Evolutionary conservation across 108 stramenopile genomes (phyloP).

Genomic region (Cylindrotheca fusiformis): DNA sequence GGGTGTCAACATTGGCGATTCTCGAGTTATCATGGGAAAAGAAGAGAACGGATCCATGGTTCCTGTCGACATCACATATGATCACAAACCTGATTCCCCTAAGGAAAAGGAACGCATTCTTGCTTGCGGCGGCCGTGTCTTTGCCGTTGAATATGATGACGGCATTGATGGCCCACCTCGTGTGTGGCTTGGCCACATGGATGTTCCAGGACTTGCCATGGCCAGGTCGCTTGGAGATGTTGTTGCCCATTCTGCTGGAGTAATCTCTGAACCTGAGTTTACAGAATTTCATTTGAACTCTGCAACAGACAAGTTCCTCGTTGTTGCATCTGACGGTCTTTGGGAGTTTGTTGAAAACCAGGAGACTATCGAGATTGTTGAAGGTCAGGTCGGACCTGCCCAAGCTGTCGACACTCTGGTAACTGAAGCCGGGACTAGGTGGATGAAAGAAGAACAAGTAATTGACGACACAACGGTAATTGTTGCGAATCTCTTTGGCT

Average conservation of each 20-base stretch:
- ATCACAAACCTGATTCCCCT: slow-evolving; percentile 99
- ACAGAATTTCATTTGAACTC: slow-evolving; percentile 81
- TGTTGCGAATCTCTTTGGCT: slow-evolving; percentile 91
- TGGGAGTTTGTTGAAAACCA: slow-evolving; percentile 97
- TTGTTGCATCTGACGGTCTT: slow-evolving; percentile 96
- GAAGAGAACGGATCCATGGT: slow-evolving; percentile 52
- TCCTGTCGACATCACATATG: slow-evolving; percentile 87
- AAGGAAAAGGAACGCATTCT: slow-evolving; percentile 94
- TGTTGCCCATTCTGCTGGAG: slow-evolving; percentile 96
- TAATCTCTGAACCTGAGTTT: slow-evolving; percentile 96
- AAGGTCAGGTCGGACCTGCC: slow-evolving; percentile 74
- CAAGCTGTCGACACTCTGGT: slow-evolving; percentile 90
- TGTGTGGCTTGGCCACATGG: slow-evolving; percentile 98
- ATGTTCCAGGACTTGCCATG: slow-evolving; percentile 99
- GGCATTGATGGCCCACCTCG: slow-evolving; percentile 98
- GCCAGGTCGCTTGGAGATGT: slow-evolving; percentile 94
- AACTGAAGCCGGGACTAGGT: slow-evolving; percentile 89
- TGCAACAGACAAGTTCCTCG: slow-evolving; percentile 80
- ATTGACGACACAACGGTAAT: slow-evolving; percentile 99
- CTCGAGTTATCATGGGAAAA: slow-evolving; percentile 82
- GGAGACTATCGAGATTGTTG: slow-evolving; percentile 90
- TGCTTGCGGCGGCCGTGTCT: slow-evolving; percentile 93
- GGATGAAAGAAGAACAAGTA: slow-evolving; percentile 98
- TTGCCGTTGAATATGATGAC: slow-evolving; percentile 98
- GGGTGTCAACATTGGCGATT: slow-evolving; percentile 96